Evolutionary conservation across 2,329 filamentous ascomycete genomes (phyloP), one percentile per base, ranked within the genome.

Genomic region (Nemania diffusa): DNA sequence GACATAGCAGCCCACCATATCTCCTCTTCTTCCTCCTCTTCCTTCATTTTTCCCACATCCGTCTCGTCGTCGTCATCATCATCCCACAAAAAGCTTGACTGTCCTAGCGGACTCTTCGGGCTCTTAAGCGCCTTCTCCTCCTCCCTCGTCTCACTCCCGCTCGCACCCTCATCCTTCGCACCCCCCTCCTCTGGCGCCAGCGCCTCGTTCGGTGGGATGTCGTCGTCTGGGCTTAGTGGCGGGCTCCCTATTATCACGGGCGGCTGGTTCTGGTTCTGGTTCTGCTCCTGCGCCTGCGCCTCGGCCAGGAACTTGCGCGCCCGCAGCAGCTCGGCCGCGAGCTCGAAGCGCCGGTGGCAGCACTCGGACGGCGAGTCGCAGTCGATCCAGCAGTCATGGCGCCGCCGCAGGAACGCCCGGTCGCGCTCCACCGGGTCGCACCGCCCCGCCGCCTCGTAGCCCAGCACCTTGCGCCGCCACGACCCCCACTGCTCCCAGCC

Each of bases 291-390:
- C 15, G 59, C 44, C 1, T 77, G 74, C 62, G 79, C 50, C 15
- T 50, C 56, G 1, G 53, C 11, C 17, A 17, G 17, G 7, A 42
- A 51, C 20, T 48, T 22, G 40, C 44, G 29, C 9, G 32, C 74
- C 80, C 37, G 83, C 46, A 62, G 17, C 82, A 17, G 78, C 77
- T 65, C 77, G 78, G 75, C 86, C 85, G 69, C 82, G 2, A 73
- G 52, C 8, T 81, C 77, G 48, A 80, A 80, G 5, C 79, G 79
- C 53, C 76, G 81, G 15, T 79, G 77, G 27, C 81, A 75, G 27
- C 81, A 81, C 67, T 84, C 80, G 27, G 81, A 78, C 1, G 82
- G 82, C 70, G 82, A 88, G 40, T 76, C 73, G 65, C 75, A 77
- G 52, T 77, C 74, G 11, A 64, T 17, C 57, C 57, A 67, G 64